phyloP scores from a whole-genome alignment of 2,329 filamentous ascomycete genomes.

The Epichloe elymi region DNA sequence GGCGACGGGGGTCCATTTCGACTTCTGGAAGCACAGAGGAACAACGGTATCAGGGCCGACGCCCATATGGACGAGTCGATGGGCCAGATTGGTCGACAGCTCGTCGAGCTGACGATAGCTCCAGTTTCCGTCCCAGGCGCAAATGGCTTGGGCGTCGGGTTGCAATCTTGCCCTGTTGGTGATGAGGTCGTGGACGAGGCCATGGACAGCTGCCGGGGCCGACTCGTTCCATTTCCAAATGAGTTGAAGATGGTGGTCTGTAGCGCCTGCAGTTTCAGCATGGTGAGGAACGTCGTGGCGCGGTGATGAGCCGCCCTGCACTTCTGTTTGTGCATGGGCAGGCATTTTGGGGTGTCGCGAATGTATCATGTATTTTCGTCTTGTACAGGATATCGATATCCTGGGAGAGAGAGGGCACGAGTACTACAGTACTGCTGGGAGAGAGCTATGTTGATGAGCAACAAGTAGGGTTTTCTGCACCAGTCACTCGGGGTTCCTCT shows the following conservation, averaged over 20 bases:
- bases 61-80: conserved; percentile 2
- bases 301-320: not conserved
- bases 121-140: conserved; percentile 15
- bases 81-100: conserved; percentile 5
- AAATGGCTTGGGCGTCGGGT: conserved; percentile 9
- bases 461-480: no score
- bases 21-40: conserved; percentile 5
- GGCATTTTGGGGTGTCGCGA: not conserved
- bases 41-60: conserved; percentile 2
- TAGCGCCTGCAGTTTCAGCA: not conserved
- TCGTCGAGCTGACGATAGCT: conserved; percentile 12
- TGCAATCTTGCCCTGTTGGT: conserved; percentile 3
- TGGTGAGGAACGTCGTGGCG: not conserved
- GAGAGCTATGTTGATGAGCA: no score
- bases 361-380: no score
- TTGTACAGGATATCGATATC: no score
- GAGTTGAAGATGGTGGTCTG: conserved; percentile 1
- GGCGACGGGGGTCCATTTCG: conserved; percentile 4
- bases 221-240: conserved; percentile 11
- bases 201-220: conserved; percentile 5
- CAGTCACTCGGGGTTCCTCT: no score
- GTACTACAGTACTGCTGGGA: no score
- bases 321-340: not conserved
- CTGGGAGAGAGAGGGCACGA: no score
- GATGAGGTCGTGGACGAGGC: conserved; percentile 12